phyloP scores from a whole-genome alignment of 176 grass and related monocot genomes.

The Melocanna baccifera region DNA sequence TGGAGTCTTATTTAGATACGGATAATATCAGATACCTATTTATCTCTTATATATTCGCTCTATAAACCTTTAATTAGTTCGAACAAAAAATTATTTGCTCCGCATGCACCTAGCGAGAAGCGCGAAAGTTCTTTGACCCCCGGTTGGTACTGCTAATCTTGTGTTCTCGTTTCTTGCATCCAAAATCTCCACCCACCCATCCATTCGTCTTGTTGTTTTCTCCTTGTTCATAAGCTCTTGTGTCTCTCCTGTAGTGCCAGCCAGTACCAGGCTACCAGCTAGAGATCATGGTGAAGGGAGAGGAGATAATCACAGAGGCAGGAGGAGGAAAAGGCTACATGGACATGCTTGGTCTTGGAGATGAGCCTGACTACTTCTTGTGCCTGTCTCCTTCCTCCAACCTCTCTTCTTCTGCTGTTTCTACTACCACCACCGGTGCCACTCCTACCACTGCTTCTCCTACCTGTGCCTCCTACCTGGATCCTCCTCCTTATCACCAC shows the following conservation, averaged over 20 bases:
- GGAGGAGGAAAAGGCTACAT: constrained; percentile 40
- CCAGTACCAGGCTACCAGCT: neutral
- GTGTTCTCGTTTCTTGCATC: neutral
- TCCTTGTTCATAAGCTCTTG: neutral
- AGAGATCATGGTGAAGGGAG: constrained; percentile 50
- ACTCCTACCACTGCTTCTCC: constrained; percentile 1
- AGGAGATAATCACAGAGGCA: constrained; percentile 29
- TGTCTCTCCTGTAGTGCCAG: neutral
- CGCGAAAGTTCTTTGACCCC: constrained; percentile 46
- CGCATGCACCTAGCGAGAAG: too few relatives aligned
- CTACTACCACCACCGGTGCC: neutral
- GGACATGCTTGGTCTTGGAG: constrained; percentile 38
- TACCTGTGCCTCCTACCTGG: constrained; percentile 24
- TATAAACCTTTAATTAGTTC: too few relatives aligned
- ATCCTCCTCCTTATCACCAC: constrained; percentile 19
- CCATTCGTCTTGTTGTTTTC: neutral
- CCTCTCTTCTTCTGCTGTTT: constrained; percentile 29
- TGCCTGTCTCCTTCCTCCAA: constrained; percentile 44
- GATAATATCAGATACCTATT: too few relatives aligned
- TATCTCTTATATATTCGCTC: too few relatives aligned
- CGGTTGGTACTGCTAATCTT: constrained; percentile 5
- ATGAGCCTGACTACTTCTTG: constrained; percentile 38
- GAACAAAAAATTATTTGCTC: too few relatives aligned
- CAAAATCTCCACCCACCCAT: neutral
- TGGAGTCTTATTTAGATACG: too few relatives aligned